Evolutionary conservation across 345 rosid genomes (phyloP).

Genomic region (Psidium friedrichsthalianum): DNA sequence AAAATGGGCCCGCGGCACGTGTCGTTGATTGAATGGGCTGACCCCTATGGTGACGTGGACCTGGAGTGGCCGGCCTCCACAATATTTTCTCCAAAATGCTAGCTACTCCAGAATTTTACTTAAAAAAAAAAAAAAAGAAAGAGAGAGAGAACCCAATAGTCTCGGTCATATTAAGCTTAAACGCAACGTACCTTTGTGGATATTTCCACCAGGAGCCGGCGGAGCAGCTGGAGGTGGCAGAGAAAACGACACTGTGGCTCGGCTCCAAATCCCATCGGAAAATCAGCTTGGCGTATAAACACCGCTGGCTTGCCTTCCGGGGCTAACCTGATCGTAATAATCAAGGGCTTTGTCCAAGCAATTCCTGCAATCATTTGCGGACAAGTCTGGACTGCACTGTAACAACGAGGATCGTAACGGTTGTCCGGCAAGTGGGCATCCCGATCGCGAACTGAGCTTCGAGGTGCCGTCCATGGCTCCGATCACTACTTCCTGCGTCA

Average conservation of each 20-base stretch:
- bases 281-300: conserved; percentile 31
- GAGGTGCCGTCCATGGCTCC: conserved; percentile 12
- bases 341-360: conserved; percentile 14
- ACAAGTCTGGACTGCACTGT: conserved; percentile 52
- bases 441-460: conserved; percentile 21
- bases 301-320: conserved; percentile 22
- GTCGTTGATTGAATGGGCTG: too few relatives aligned
- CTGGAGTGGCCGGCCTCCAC: too few relatives aligned
- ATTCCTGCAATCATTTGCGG: conserved; percentile 10
- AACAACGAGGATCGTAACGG: conserved; percentile 17
- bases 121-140: too few relatives aligned
- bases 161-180: not conserved
- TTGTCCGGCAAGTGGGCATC: not conserved
- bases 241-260: not conserved
- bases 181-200: not conserved
- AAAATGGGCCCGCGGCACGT: too few relatives aligned
- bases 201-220: not conserved
- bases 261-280: conserved; percentile 31
- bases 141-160: not conserved
- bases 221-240: not conserved
- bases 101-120: not conserved
- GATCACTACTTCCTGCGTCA: conserved; percentile 4
- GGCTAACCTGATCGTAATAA: conserved; percentile 1
- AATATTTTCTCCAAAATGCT: too few relatives aligned
- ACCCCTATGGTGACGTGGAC: too few relatives aligned